These are phyloP conservation scores for Miscanthus sacchariflorus DNA, from an alignment of 202 grass and related monocot genomes.

Conservation along the genomic window DNA sequence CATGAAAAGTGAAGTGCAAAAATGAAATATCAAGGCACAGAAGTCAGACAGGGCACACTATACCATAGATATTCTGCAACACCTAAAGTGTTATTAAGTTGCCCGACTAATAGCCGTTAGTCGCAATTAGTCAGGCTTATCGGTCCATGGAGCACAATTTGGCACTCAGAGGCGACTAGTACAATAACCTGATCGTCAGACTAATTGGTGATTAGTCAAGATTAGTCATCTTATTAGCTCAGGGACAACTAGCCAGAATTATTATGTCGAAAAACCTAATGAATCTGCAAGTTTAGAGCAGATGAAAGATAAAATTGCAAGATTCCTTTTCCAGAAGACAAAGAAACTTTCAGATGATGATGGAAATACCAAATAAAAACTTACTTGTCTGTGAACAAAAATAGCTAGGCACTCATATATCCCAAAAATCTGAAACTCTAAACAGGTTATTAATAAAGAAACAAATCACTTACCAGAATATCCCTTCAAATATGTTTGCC, in stretches of 20 bases:
- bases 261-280: neutral
- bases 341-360: neutral
- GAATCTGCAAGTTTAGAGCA: conserved; percentile 13
- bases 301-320: neutral
- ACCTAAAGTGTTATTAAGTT: conserved; percentile 13
- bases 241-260: neutral
- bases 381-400: conserved; percentile 26
- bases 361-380: conserved; percentile 23
- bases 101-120: neutral
- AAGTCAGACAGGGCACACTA: conserved; percentile 30
- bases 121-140: neutral
- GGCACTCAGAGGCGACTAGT: neutral
- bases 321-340: neutral
- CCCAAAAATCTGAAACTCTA: neutral
- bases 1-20: conserved; percentile 9
- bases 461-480: conserved; percentile 83
- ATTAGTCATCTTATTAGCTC: neutral
- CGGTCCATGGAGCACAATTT: neutral
- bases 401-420: neutral
- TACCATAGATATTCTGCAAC: neutral
- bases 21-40: neutral
- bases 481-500: conserved; percentile 99
- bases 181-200: neutral
- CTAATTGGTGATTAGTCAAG: neutral
- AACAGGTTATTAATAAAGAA: neutral